These are phyloP conservation scores for Monosporascus sp. DNA, from an alignment of 2,329 filamentous ascomycete genomes.

Conservation along the genomic window DNA sequence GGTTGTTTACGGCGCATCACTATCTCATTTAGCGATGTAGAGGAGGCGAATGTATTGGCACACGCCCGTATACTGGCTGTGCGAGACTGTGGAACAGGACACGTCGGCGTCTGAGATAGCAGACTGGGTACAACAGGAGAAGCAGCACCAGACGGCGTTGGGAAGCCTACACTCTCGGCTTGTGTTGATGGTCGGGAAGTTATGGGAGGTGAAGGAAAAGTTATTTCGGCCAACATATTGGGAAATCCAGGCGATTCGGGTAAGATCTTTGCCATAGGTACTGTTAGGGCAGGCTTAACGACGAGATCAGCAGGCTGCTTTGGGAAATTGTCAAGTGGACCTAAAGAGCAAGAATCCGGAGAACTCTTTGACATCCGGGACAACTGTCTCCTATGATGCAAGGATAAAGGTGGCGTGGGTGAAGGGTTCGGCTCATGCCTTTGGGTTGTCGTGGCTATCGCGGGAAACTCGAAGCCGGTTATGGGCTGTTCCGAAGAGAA, in stretches of 20 bases:
- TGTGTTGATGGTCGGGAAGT: conserved; percentile 16
- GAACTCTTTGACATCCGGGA: not conserved
- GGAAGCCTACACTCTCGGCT: conserved; percentile 8
- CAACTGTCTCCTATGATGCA: not conserved
- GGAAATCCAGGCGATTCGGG: conserved; percentile 26
- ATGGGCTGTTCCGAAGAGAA: not conserved
- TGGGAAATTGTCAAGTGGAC: not conserved
- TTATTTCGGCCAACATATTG: conserved; percentile 23
- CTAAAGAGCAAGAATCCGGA: not conserved
- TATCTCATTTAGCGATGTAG: conserved; percentile 18
- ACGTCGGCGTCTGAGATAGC: not conserved
- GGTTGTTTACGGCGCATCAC: conserved; percentile 13
- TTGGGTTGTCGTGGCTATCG: not conserved
- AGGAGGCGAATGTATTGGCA: conserved; percentile 7
- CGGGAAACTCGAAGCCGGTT: not conserved
- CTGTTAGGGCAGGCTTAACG: conserved; percentile 9
- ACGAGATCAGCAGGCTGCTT: conserved; percentile 6
- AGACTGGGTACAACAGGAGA: not conserved
- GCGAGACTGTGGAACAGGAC: conserved; percentile 11
- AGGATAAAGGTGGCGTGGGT: not conserved
- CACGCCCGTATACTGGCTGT: conserved; percentile 17
- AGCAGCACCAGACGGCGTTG: conserved; percentile 1
- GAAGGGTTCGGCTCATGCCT: not conserved
- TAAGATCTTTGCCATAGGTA: conserved; percentile 10
- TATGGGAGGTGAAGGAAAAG: conserved; percentile 19